Evolutionary conservation across 768 basidiomycete species (phyloP).

Genomic region (Podaxis rugospora): DNA sequence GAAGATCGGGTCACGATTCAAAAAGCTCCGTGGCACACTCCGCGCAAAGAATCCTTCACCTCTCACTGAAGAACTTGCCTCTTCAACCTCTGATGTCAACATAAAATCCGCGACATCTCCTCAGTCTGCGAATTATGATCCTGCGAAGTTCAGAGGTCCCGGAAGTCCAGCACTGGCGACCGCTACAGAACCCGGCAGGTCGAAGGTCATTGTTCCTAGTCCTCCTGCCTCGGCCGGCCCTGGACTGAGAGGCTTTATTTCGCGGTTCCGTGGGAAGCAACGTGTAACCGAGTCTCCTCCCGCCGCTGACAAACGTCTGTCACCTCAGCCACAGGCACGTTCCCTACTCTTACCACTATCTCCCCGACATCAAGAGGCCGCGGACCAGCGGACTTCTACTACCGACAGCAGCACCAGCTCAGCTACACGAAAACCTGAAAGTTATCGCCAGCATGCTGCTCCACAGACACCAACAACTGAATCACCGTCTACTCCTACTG

Average conservation of each 20-base stretch:
- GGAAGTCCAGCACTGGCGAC: conserved; percentile 32
- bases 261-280: conserved; percentile 62
- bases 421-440: conserved; percentile 11
- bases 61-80: conserved; percentile 44
- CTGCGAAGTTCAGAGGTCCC: conserved; percentile 30
- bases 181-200: conserved; percentile 47
- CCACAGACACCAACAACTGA: conserved; percentile 13
- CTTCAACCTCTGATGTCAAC: conserved; percentile 40
- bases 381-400: conserved; percentile 12
- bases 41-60: conserved; percentile 42
- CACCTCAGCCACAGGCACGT: conserved; percentile 26
- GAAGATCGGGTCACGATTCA: conserved; percentile 71
- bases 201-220: conserved; percentile 51
- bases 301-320: conserved; percentile 22
- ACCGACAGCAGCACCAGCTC: conserved; percentile 15
- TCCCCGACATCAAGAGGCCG: conserved; percentile 7
- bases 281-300: conserved; percentile 29
- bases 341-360: conserved; percentile 13
- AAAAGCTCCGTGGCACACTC: conserved; percentile 65
- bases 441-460: conserved; percentile 10
- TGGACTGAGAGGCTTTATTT: conserved; percentile 77
- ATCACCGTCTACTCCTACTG: conserved; percentile 11
- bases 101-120: conserved; percentile 15
- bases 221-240: conserved; percentile 73
- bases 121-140: conserved; percentile 39